Percentiles rank a stretch among this genome's conserved stretches.
Conservation (phyloP, 768 basidiomycete genomes). For the Termitomyces sp. region DNA sequence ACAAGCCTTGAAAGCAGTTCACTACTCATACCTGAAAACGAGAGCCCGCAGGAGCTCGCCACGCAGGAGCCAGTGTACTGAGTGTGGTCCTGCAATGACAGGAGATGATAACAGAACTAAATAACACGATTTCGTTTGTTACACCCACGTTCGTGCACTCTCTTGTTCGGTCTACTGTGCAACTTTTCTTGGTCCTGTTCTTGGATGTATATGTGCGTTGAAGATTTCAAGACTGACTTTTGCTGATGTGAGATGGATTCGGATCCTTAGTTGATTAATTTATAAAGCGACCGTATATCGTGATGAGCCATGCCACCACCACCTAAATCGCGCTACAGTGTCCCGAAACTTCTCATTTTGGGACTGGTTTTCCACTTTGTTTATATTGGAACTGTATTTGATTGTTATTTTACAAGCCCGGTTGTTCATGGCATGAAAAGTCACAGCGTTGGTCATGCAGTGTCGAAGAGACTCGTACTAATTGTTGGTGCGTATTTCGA, state of each 20-base stretch:
- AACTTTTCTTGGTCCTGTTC: background rate
- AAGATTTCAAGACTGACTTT: background rate
- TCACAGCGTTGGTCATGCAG: constrained; percentile 40
- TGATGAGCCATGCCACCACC: constrained; percentile 8
- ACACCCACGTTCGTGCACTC: too few relatives aligned
- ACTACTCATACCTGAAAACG: too few relatives aligned
- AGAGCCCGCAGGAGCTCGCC: too few relatives aligned
- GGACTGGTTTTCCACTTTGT: constrained; percentile 74
- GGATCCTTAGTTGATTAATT: background rate
- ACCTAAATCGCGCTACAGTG: constrained; percentile 29
- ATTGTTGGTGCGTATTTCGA: constrained; percentile 58
- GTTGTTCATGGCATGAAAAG: constrained; percentile 76
- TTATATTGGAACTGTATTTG: constrained; percentile 72
- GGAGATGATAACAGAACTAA: too few relatives aligned
- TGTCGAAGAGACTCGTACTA: constrained; percentile 73
- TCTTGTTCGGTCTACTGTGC: too few relatives aligned
- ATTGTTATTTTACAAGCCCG: constrained; percentile 86
- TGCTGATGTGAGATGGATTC: background rate
- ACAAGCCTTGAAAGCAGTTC: too few relatives aligned
- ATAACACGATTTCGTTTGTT: too few relatives aligned
- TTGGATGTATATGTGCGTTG: constrained; percentile 12
- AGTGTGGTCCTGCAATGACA: too few relatives aligned
- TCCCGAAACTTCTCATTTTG: constrained; percentile 50
- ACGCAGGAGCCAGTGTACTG: too few relatives aligned
- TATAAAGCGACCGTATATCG: background rate